These are phyloP conservation scores for Microstegium vimineum DNA, from an alignment of 176 grass and related monocot genomes.

Conservation along the genomic window DNA sequence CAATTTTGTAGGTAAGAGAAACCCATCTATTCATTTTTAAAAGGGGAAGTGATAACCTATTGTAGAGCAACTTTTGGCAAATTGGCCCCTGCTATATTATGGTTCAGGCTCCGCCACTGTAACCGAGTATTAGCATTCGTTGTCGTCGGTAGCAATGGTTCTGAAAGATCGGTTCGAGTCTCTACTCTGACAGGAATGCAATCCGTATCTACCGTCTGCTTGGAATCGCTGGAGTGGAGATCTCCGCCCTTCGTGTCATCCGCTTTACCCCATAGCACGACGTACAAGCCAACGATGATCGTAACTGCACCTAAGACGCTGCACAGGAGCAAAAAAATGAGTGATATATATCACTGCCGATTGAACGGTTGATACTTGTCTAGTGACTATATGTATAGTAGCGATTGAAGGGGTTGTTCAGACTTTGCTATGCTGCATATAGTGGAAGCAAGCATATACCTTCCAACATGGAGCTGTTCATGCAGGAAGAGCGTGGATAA, in stretches of 20 bases:
- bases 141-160: slow-evolving; percentile 32
- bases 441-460: slow-evolving; percentile 38
- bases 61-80: no score
- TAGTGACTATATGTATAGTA: not conserved
- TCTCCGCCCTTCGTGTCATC: slow-evolving; percentile 14
- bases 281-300: slow-evolving; percentile 42
- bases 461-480: slow-evolving; percentile 56
- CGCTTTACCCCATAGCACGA: slow-evolving; percentile 69
- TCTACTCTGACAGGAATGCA: not conserved
- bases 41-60: no score
- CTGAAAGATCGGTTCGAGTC: slow-evolving; percentile 12
- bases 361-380: not conserved
- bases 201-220: slow-evolving; percentile 2
- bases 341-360: not conserved
- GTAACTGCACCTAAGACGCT: slow-evolving; percentile 53
- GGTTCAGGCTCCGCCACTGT: no score
- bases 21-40: no score
- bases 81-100: no score
- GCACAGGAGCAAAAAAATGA: not conserved
- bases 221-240: not conserved
- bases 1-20: no score
- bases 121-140: not conserved
- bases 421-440: not conserved
- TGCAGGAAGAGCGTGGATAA: slow-evolving; percentile 39
- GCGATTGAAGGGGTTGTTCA: not conserved